phyloP scores from a whole-genome alignment of 306 rosid genomes.

The Prunus mongolica region DNA sequence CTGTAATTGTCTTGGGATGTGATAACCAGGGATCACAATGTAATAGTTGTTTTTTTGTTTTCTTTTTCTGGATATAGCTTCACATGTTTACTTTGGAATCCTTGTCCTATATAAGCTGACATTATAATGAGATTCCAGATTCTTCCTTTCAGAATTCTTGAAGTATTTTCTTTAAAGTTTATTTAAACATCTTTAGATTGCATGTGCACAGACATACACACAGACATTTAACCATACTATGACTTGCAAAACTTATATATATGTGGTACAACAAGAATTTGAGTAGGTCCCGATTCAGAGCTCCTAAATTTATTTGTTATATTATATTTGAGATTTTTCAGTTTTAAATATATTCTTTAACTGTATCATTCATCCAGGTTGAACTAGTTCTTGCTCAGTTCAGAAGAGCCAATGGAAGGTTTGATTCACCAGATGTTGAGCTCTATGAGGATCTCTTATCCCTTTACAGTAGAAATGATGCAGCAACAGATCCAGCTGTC shows the following conservation, averaged over 20 bases:
- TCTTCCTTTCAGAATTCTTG: background rate
- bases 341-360: conserved; percentile 7
- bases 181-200: background rate
- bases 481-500: conserved; percentile 50
- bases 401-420: conserved; percentile 86
- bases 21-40: background rate
- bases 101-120: background rate
- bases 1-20: conserved; percentile 6
- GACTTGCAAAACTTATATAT: background rate
- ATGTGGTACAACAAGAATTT: background rate
- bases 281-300: background rate
- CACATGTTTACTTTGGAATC: background rate
- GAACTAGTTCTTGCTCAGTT: conserved; percentile 95
- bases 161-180: background rate
- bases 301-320: background rate
- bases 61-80: background rate
- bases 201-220: background rate
- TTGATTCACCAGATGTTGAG: conserved; percentile 64
- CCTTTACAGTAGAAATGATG: conserved; percentile 53
- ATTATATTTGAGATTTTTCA: background rate
- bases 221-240: background rate
- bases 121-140: background rate
- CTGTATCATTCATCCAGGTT: conserved; percentile 49
- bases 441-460: conserved; percentile 63
- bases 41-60: background rate